Percentiles rank a stretch among this genome's conserved stretches.
Conservation (phyloP, 345 rosid species). For the Eucalyptus caleyi region DNA sequence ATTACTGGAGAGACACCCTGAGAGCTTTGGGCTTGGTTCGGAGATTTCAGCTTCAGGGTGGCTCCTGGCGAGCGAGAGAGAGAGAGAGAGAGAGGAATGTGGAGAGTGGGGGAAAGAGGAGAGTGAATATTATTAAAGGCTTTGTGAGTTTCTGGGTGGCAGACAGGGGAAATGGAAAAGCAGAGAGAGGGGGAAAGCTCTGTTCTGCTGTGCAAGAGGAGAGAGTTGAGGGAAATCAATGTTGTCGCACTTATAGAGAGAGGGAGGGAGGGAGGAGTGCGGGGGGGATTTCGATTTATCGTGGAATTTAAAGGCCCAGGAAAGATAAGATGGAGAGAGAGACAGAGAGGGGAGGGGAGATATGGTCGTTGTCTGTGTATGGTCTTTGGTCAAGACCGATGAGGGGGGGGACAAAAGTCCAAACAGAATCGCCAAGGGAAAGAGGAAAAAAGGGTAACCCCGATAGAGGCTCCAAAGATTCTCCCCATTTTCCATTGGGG, state of each 20-base stretch:
- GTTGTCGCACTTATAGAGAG: background rate
- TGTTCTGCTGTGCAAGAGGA: background rate
- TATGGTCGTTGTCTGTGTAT: background rate
- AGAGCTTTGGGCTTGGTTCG: background rate
- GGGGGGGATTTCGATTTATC: background rate
- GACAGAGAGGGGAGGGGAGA: background rate
- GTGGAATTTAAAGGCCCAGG: background rate
- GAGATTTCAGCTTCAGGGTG: background rate
- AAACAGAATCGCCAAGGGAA: background rate
- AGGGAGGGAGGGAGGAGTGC: background rate
- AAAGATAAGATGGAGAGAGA: background rate
- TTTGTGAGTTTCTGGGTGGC: background rate
- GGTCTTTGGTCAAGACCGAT: background rate
- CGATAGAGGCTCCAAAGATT: background rate
- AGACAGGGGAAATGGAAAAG: background rate
- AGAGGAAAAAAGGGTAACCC: background rate
- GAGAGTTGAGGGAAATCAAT: background rate
- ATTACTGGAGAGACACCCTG: background rate
- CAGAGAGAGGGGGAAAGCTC: background rate
- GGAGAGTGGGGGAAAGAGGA: background rate
- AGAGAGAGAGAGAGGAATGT: background rate
- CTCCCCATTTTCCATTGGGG: background rate
- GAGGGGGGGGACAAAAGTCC: background rate
- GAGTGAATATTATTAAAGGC: background rate
- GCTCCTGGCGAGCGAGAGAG: background rate